Base-by-base conservation (phyloP, 2,329 filamentous ascomycete genomes). In the Helotiales sp. region DNA sequence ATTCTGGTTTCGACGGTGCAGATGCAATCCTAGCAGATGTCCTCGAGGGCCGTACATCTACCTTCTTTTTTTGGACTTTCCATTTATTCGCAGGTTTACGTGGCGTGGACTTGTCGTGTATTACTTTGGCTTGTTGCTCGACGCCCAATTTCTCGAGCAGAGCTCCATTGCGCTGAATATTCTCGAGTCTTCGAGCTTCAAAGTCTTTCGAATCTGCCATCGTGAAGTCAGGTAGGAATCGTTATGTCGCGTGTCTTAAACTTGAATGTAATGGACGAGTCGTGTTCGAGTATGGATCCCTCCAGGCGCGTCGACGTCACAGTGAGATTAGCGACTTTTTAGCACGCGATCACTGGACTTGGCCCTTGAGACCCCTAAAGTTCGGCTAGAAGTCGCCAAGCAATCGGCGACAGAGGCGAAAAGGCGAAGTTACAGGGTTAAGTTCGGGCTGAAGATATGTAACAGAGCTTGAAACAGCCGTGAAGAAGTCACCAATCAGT, bases 121-220 rank as follows among this genome's bases (percentile, higher is more conserved):
- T 58, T 12, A 48, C 29, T 40, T 58, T 54, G 42, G 50, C 55
- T 50, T 50, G 55, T 25, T 54, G 42, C 10, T 54, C 50, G 24
- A 57, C 55, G 5, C 49, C 55, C 2, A 58, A 51, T 19, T 17
- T 54, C 9, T 58, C 50, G 15, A 58, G 55, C 36, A 58, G 55
- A 12, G 55, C 50, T 2, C 33, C 44, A 36, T 58, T 58, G 3
- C 46, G 55, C 17, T 19, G 54, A 17, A 58, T 53, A 49, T 58
- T 58, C 5, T 31, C 42, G 5, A 58, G 44, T 17, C 55, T 29
- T 6, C 51, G 34, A 17, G 36, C 13, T 44, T 54, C 55, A 15
- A 58, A 58, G 6, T 22, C 29, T 15, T 50, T 54, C 15, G 17
- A 24, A 6, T 34, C 46, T 22, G 51, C 50, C 55, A 58, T 58